Conservation (phyloP, 2,329 filamentous ascomycete genomes). For the Rosellinia necatrix region DNA sequence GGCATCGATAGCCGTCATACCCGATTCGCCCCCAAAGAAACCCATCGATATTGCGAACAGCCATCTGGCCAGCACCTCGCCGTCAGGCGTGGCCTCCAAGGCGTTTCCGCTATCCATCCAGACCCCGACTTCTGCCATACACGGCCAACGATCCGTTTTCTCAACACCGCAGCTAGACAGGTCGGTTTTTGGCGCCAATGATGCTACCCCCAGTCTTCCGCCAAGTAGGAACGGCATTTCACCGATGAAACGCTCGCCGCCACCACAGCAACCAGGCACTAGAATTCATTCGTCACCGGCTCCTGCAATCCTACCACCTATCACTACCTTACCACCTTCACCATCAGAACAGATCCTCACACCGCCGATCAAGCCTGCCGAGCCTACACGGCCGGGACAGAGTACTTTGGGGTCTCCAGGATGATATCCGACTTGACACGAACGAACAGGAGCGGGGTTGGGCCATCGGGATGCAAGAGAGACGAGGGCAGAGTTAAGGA, state of each 20-base stretch:
- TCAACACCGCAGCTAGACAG: slow-evolving; percentile 45
- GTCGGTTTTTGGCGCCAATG: slow-evolving; percentile 32
- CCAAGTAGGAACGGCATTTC: slow-evolving; percentile 55
- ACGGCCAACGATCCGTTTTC: slow-evolving; percentile 28
- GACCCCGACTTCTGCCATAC: slow-evolving; percentile 31
- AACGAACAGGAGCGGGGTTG: background rate
- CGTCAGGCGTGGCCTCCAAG: slow-evolving; percentile 34
- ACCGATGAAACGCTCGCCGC: slow-evolving; percentile 57
- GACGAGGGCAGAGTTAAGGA: background rate
- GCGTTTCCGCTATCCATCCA: slow-evolving; percentile 31
- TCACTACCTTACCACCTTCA: slow-evolving; percentile 61
- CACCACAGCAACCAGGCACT: slow-evolving; percentile 39
- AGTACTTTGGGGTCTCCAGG: slow-evolving; percentile 29
- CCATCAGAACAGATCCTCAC: slow-evolving; percentile 61
- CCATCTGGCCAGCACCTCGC: slow-evolving; percentile 33
- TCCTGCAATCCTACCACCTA: slow-evolving; percentile 59
- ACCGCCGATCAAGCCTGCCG: slow-evolving; percentile 61
- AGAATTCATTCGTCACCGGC: slow-evolving; percentile 38
- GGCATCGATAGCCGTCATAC: slow-evolving; percentile 30
- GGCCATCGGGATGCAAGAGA: background rate
- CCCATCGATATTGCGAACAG: slow-evolving; percentile 32
- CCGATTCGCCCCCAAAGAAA: slow-evolving; percentile 38
- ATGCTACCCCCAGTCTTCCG: slow-evolving; percentile 47
- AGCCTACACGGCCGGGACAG: slow-evolving; percentile 38
- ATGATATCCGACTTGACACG: slow-evolving; percentile 20